phyloP scores from a whole-genome alignment of 805 yeast species.

The Schwanniomyces polymorphus region DNA sequence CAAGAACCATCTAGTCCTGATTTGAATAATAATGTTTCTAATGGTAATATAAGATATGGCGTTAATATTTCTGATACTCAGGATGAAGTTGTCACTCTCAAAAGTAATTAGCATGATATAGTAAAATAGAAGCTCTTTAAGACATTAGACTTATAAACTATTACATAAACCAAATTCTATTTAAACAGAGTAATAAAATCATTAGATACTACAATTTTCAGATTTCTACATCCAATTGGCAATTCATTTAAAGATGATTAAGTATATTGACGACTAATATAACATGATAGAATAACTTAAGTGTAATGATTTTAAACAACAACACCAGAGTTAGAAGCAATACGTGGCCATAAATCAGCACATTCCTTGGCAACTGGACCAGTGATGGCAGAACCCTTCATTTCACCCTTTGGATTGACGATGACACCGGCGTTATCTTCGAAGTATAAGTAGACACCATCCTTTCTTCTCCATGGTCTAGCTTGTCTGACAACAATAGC shows the following conservation, averaged over 20 bases:
- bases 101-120: not conserved
- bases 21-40: not conserved
- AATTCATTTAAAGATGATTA: not conserved
- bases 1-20: not conserved
- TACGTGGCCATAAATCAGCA: slow-evolving; percentile 99
- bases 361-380: slow-evolving; percentile 99
- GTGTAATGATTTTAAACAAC: slow-evolving; percentile 69
- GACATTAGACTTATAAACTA: not conserved
- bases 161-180: not conserved
- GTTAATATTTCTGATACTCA: not conserved
- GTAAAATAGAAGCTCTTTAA: not conserved
- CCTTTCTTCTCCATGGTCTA: slow-evolving; percentile 99
- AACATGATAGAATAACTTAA: slow-evolving; percentile 1
- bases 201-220: not conserved
- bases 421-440: slow-evolving; percentile 99
- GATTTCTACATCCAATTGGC: not conserved
- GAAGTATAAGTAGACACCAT: slow-evolving; percentile 98
- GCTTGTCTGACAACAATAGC: slow-evolving; percentile 99
- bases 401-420: slow-evolving; percentile 99
- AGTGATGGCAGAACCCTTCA: slow-evolving; percentile 99
- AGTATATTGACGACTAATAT: slow-evolving; percentile 1
- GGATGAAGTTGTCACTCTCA: slow-evolving; percentile 9
- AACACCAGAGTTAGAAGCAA: slow-evolving; percentile 99
- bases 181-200: not conserved
- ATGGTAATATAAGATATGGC: not conserved